These are phyloP conservation scores for Kuraishia molischiana DNA, from an alignment of 805 yeast genomes.

Conservation along the genomic window DNA sequence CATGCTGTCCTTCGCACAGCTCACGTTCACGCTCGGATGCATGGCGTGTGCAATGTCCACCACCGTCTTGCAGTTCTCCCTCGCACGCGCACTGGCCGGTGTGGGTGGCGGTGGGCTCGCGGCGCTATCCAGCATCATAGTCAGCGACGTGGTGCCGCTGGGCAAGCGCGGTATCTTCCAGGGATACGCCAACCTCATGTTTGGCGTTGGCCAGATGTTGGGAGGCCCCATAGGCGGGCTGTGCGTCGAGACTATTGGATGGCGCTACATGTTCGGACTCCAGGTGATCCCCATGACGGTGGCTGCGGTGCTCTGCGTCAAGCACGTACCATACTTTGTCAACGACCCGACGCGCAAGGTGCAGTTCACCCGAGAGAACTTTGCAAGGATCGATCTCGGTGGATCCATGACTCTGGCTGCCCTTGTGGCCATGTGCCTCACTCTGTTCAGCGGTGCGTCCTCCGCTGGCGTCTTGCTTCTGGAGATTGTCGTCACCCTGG, in stretches of 20 bases:
- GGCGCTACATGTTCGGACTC: slow-evolving; percentile 60
- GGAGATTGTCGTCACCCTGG: slow-evolving; percentile 6
- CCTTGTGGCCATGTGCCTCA: slow-evolving; percentile 22
- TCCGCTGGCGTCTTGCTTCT: slow-evolving; percentile 5
- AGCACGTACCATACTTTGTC: slow-evolving; percentile 22
- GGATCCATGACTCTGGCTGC: slow-evolving; percentile 27
- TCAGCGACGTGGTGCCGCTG: slow-evolving; percentile 74
- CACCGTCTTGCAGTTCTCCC: slow-evolving; percentile 40
- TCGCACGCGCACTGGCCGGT: slow-evolving; percentile 67
- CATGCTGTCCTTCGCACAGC: slow-evolving; percentile 39
- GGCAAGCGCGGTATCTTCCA: slow-evolving; percentile 78
- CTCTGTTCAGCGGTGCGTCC: slow-evolving; percentile 19
- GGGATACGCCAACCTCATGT: slow-evolving; percentile 74
- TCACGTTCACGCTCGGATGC: slow-evolving; percentile 48
- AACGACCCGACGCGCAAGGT: slow-evolving; percentile 6
- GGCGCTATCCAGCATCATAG: slow-evolving; percentile 65
- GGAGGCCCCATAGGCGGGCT: slow-evolving; percentile 64
- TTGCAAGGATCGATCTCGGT: slow-evolving; percentile 27
- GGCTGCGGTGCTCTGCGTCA: slow-evolving; percentile 22
- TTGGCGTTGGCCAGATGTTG: slow-evolving; percentile 66
- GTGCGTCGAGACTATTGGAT: slow-evolving; percentile 44
- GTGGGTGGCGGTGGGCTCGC: slow-evolving; percentile 89
- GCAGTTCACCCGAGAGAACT: slow-evolving; percentile 22
- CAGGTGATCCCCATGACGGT: slow-evolving; percentile 41
- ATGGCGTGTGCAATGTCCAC: slow-evolving; percentile 44